Conservation (phyloP, 441 rosid species). For the Biscutella auriculata region DNA sequence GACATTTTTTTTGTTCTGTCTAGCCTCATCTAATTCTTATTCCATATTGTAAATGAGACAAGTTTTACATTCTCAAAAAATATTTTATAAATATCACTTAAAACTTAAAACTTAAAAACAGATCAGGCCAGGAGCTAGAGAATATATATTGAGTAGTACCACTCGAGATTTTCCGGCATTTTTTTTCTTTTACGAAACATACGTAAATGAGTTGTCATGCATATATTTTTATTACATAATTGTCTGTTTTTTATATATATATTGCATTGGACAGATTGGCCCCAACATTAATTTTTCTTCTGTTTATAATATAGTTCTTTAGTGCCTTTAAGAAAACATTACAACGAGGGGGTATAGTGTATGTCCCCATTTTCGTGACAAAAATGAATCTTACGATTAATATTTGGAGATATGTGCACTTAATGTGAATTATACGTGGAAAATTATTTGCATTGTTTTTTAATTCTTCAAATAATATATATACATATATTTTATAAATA, state of each 20-base stretch:
- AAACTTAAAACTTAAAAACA: no score
- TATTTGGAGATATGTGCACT: not conserved
- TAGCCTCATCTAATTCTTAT: no score
- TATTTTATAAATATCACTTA: no score
- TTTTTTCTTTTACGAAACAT: no score
- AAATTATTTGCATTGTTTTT: not conserved
- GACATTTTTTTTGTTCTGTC: no score
- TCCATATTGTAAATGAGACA: no score
- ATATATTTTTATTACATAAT: not conserved
- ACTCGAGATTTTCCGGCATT: no score
- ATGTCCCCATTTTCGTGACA: constrained; percentile 14
- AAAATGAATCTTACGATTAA: not conserved
- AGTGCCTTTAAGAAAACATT: constrained; percentile 5
- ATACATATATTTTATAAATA: not conserved
- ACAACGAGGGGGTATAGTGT: constrained; percentile 14
- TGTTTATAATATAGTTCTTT: constrained; percentile 1
- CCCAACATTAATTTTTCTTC: constrained; percentile 16
- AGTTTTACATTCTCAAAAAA: no score
- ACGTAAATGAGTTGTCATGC: no score
- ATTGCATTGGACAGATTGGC: constrained; percentile 12
- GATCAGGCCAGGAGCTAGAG: no score
- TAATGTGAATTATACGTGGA: not conserved
- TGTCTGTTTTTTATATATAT: constrained; percentile 10
- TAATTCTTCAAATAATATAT: not conserved
- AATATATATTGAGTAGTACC: no score